These are phyloP conservation scores for Leptodermis oblonga DNA, from an alignment of 257 asterid species.

Conservation along the genomic window DNA sequence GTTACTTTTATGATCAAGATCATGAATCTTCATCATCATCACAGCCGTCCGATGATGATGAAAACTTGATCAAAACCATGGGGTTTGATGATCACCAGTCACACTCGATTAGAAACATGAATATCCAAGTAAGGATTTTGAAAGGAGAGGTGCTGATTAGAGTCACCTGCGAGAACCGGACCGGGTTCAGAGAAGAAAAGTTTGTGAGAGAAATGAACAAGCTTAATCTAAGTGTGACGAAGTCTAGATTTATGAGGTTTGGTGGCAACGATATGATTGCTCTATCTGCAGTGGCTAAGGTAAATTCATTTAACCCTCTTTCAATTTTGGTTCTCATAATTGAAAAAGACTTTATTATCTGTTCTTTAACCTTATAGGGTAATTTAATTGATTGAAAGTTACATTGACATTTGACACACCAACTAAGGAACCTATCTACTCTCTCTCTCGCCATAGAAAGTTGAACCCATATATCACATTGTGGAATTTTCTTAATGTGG, in stretches of 20 bases:
- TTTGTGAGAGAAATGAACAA: not conserved
- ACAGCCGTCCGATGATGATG: no score
- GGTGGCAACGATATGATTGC: not conserved
- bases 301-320: not conserved
- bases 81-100: not conserved
- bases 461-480: no score
- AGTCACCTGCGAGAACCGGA: conserved; percentile 8
- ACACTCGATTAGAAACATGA: conserved; percentile 1
- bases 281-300: not conserved
- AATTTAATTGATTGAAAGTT: no score
- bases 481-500: no score
- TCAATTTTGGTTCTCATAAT: no score
- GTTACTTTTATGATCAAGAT: no score
- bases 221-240: not conserved
- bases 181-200: not conserved
- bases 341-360: no score
- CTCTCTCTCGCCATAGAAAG: no score
- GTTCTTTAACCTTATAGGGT: no score
- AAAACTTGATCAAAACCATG: not conserved
- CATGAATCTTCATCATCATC: no score
- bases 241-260: not conserved
- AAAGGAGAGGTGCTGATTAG: conserved; percentile 9
- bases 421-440: no score
- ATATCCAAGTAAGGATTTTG: conserved; percentile 7
- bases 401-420: no score